These are phyloP conservation scores for Alternaria novae-zelandiae DNA, from an alignment of 2,329 filamentous ascomycete species.

Conservation along the genomic window DNA sequence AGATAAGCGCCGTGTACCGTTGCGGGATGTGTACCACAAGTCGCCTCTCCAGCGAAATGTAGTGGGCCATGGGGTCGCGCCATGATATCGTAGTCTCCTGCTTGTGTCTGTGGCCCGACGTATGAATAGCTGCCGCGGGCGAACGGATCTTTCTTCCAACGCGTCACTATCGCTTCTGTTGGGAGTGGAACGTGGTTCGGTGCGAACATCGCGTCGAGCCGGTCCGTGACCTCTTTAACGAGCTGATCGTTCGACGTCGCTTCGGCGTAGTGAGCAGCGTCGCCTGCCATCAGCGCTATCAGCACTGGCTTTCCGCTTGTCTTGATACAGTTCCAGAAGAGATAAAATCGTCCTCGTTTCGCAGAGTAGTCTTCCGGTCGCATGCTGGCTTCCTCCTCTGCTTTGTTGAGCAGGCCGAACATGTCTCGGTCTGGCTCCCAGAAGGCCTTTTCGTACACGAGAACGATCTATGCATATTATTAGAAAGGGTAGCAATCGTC, in stretches of 20 bases:
- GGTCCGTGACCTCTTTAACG: constrained; percentile 77
- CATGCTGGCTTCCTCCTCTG: constrained; percentile 72
- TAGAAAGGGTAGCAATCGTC: constrained; percentile 1
- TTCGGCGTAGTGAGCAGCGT: constrained; percentile 90
- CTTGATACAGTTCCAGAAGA: constrained; percentile 96
- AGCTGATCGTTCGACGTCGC: constrained; percentile 75
- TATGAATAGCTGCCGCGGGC: constrained; percentile 96
- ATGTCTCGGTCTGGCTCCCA: constrained; percentile 92
- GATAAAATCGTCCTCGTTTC: constrained; percentile 88
- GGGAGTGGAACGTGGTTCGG: constrained; percentile 72
- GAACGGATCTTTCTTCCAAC: constrained; percentile 90
- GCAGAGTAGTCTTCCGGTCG: constrained; percentile 79
- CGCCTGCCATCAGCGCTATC: constrained; percentile 93
- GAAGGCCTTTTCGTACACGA: constrained; percentile 88
- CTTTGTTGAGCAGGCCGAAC: constrained; percentile 85
- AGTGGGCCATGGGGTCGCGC: constrained; percentile 83
- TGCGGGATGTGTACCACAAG: constrained; percentile 92
- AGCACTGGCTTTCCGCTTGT: constrained; percentile 85
- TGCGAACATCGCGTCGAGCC: constrained; percentile 78
- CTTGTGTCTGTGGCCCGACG: constrained; percentile 79
- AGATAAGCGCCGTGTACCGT: constrained; percentile 97
- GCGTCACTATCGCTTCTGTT: constrained; percentile 84
- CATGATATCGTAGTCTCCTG: constrained; percentile 93
- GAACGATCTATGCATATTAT: constrained; percentile 63
- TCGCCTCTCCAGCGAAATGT: constrained; percentile 96